These are phyloP conservation scores for Bathelium albidoporum DNA, from an alignment of 495 filamentous ascomycete genomes.

Conservation along the genomic window DNA sequence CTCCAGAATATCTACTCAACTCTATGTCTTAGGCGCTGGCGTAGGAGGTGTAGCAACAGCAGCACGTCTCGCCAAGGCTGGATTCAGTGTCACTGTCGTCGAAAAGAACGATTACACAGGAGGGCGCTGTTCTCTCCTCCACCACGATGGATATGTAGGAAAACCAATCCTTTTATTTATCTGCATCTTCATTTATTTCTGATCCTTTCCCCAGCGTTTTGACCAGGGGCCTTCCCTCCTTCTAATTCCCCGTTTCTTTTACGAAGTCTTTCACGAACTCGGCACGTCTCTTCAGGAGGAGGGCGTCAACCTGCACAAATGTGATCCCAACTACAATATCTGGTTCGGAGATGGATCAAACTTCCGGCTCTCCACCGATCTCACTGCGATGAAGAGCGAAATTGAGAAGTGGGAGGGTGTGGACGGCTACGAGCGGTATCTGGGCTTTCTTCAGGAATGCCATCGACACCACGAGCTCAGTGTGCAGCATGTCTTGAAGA, in stretches of 20 bases:
- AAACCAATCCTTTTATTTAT: background rate
- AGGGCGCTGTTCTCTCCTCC: conserved; percentile 51
- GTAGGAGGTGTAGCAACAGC: conserved; percentile 58
- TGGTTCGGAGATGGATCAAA: conserved; percentile 53
- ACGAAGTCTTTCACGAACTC: conserved; percentile 52
- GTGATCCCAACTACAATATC: conserved; percentile 60
- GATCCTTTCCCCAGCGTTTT: conserved; percentile 40
- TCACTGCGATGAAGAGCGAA: conserved; percentile 53
- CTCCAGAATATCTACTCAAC: background rate
- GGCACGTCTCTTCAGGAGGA: conserved; percentile 49
- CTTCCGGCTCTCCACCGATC: conserved; percentile 50
- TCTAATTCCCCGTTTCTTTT: conserved; percentile 55
- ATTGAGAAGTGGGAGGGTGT: conserved; percentile 56
- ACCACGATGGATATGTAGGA: conserved; percentile 40
- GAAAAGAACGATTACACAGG: conserved; percentile 61
- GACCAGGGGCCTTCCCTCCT: conserved; percentile 64
- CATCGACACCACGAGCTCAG: conserved; percentile 56
- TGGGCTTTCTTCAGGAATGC: conserved; percentile 50
- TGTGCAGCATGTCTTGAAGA: conserved; percentile 47
- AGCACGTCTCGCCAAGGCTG: conserved; percentile 55
- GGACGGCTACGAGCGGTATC: conserved; percentile 52
- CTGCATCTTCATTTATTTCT: background rate
- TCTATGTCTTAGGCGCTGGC: conserved; percentile 46
- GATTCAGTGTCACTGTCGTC: conserved; percentile 53
- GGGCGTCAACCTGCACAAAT: conserved; percentile 52